Percentiles rank a stretch among this genome's conserved stretches.
phyloP scores from a whole-genome alignment of 768 basidiomycete genomes.

The Clavulina sp. region DNA sequence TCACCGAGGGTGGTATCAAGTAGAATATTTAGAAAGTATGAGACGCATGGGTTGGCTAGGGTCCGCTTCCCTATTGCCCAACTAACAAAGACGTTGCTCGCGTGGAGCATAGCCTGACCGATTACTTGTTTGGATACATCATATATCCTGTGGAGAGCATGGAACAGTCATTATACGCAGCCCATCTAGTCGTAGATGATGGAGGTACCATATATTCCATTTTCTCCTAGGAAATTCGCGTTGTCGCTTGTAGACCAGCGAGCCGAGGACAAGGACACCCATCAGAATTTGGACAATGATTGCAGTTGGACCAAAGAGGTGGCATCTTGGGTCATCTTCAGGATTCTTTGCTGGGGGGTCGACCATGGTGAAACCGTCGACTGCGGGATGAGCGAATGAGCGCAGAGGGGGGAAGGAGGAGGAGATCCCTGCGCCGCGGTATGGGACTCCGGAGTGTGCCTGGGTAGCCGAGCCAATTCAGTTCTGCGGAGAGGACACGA shows the following conservation, averaged over 20 bases:
- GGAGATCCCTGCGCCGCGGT: no score
- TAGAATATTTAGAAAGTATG: conserved; percentile 84
- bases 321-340: conserved; percentile 28
- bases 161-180: neutral
- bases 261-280: conserved; percentile 80
- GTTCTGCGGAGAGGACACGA: no score
- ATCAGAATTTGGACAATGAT: conserved; percentile 61
- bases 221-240: conserved; percentile 69
- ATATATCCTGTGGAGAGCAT: conserved; percentile 41
- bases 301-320: conserved; percentile 31
- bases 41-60: conserved; percentile 71
- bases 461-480: no score
- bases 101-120: conserved; percentile 70
- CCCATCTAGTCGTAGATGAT: neutral
- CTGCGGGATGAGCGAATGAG: no score
- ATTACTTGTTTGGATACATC: conserved; percentile 86
- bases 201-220: conserved; percentile 77
- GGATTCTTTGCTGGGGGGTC: no score
- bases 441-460: no score
- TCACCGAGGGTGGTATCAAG: conserved; percentile 82
- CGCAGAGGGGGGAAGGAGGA: no score
- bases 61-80: conserved; percentile 51
- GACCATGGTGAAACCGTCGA: no score
- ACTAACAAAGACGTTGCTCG: conserved; percentile 62
- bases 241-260: conserved; percentile 76